Base-by-base conservation (phyloP, 2,329 filamentous ascomycete species). In the Rutstroemia sp. region DNA sequence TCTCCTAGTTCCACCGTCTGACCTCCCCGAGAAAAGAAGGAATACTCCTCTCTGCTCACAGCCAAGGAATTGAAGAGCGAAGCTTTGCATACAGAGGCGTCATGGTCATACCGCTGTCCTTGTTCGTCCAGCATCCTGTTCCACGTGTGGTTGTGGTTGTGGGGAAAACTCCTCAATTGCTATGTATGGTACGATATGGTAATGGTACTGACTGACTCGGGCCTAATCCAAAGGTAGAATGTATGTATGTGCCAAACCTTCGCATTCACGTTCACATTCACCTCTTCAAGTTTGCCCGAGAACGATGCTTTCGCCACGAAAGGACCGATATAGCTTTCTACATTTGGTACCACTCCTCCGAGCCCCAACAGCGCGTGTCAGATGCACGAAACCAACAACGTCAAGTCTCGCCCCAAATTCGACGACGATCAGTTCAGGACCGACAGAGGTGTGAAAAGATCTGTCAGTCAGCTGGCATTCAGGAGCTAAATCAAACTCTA, bases 261-360 rank as follows among this genome's bases (percentile, higher is more conserved):
- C 27, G 10, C 1, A 30, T 30, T 30, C 27, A 30, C 27, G 3
- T 30, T 30, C 27, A 30, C 27, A 19, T 17, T n/a, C 39, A 23
- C 23, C n/a, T 48, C 21, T 42, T 17, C 40, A 14, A 25, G 42
- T 42, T 50, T 19, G 36, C 27, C 16, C 52, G 42, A 47, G 46
- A 44, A 25, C 30, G 49, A 10, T 17, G 21, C 21, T 27, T 55
- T 55, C 52, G 39, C 52, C 46, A 55, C 49, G 38, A 39, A 55
- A 55, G 52, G 52, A 55, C 52, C 52, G 52, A 55, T 55, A 55
- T 54, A 42, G 48, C 16, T 54, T 55, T 50, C 46, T 49, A 16
- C 25, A 50, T 50, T 50, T 47, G 52, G 52, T 55, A 44, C 39
- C 14, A 17, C 39, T 44, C 19, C 34, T 36, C 36, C 46, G 36